phyloP scores from a whole-genome alignment of 2,329 filamentous ascomycete species.

The Sporothrix schenckii region DNA sequence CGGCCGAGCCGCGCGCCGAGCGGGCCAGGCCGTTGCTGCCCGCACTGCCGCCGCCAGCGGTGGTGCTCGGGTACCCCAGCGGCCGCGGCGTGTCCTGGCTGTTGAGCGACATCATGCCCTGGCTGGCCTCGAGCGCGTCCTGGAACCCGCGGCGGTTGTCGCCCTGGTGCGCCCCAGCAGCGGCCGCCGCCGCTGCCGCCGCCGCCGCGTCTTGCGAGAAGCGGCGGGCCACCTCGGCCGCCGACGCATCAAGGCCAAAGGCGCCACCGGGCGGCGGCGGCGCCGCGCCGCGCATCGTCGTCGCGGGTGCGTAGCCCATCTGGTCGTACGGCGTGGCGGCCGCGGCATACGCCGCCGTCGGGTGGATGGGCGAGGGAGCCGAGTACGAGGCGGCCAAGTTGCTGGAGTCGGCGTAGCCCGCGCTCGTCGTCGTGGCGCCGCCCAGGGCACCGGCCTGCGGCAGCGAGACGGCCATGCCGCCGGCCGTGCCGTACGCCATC shows the following conservation, averaged over 20 bases:
- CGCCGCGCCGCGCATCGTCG: slow-evolving; percentile 59
- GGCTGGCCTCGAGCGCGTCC: slow-evolving; percentile 88
- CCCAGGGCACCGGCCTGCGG: background rate
- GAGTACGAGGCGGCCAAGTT: slow-evolving; percentile 20
- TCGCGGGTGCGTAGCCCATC: slow-evolving; percentile 71
- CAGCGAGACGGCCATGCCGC: background rate
- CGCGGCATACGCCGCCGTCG: slow-evolving; percentile 59
- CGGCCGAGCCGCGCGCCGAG: slow-evolving; percentile 67
- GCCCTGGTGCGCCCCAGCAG: slow-evolving; percentile 34
- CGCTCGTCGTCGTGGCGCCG: slow-evolving; percentile 15
- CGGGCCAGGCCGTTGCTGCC: slow-evolving; percentile 1
- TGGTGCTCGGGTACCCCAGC: slow-evolving; percentile 70
- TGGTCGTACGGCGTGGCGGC: slow-evolving; percentile 73
- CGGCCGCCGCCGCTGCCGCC: slow-evolving; percentile 16
- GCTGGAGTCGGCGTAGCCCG: slow-evolving; percentile 7
- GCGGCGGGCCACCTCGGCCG: slow-evolving; percentile 26
- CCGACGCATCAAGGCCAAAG: slow-evolving; percentile 14
- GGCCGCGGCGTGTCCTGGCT: slow-evolving; percentile 93
- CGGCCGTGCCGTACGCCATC: background rate
- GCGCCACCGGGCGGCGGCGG: slow-evolving; percentile 56
- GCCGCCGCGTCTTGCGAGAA: slow-evolving; percentile 26
- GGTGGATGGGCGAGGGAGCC: slow-evolving; percentile 66
- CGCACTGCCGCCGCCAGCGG: too few relatives aligned
- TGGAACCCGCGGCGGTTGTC: slow-evolving; percentile 72
- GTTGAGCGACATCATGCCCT: slow-evolving; percentile 85